Conservation (phyloP, 768 basidiomycete species). For the Termitomyces sp. region DNA sequence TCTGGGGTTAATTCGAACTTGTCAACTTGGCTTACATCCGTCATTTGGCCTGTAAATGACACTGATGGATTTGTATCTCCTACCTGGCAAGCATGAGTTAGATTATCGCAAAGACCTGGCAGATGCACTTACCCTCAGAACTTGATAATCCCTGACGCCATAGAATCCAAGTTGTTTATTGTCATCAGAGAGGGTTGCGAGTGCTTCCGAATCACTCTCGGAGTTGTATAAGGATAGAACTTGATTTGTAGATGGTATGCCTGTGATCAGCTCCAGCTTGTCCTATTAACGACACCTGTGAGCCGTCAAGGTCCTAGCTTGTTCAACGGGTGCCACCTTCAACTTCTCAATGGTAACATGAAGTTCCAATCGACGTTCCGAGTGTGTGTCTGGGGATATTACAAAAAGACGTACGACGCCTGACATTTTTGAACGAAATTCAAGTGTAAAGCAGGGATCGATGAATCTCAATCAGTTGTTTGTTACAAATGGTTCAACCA, state of each 20-base stretch:
- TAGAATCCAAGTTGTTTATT: conserved; percentile 67
- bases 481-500: too few relatives aligned
- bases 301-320: not conserved
- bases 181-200: conserved; percentile 63
- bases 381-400: conserved; percentile 81
- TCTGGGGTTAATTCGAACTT: conserved; percentile 86
- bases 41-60: conserved; percentile 77
- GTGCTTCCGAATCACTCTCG: conserved; percentile 41
- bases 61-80: conserved; percentile 70
- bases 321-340: conserved; percentile 48
- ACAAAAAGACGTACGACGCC: conserved; percentile 51
- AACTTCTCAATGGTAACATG: conserved; percentile 71
- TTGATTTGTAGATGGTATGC: conserved; percentile 75
- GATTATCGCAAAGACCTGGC: not conserved
- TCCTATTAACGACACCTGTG: conserved; percentile 30
- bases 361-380: conserved; percentile 81
- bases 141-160: conserved; percentile 69
- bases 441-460: too few relatives aligned
- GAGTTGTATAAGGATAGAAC: conserved; percentile 56
- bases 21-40: conserved; percentile 81
- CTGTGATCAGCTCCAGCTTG: conserved; percentile 90
- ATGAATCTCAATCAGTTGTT: too few relatives aligned
- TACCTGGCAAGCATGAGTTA: conserved; percentile 37
- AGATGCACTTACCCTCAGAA: conserved; percentile 59
- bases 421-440: conserved; percentile 8